Conservation (phyloP, 2,329 filamentous ascomycete species). For the Ramichloridium luteum region DNA sequence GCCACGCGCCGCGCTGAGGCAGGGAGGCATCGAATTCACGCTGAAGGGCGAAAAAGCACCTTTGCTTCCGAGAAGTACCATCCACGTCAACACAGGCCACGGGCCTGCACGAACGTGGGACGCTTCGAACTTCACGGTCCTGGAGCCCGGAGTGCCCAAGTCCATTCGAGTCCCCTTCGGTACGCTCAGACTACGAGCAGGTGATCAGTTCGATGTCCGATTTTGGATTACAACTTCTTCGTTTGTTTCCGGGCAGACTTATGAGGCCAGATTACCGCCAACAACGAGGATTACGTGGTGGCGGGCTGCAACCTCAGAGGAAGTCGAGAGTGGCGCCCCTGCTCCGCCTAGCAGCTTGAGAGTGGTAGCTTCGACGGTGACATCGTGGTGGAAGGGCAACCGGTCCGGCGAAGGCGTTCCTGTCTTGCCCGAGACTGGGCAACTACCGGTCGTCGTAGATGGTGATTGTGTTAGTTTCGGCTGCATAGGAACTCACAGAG, state of each 20-base stretch:
- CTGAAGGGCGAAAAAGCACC: not conserved
- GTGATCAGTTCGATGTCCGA: constrained; percentile 1
- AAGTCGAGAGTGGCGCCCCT: not conserved
- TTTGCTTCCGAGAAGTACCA: not conserved
- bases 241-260: not conserved
- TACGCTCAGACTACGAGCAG: not conserved
- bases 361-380: not conserved
- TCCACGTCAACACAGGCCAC: not conserved
- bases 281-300: constrained; percentile 1
- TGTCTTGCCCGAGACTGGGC: not conserved
- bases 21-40: not conserved
- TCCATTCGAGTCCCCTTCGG: not conserved
- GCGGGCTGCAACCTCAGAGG: not conserved
- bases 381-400: not conserved
- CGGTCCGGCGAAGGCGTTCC: not conserved
- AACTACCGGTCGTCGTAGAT: not conserved
- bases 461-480: not conserved
- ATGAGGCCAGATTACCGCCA: not conserved
- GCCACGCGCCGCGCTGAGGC: not conserved
- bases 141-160: constrained; percentile 1
- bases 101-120: not conserved
- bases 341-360: not conserved
- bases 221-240: not conserved
- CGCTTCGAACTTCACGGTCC: not conserved
- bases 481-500: constrained; percentile 1